Conservation (phyloP, 1,139 yeast genomes). For the Scheffersomyces insectosa region DNA sequence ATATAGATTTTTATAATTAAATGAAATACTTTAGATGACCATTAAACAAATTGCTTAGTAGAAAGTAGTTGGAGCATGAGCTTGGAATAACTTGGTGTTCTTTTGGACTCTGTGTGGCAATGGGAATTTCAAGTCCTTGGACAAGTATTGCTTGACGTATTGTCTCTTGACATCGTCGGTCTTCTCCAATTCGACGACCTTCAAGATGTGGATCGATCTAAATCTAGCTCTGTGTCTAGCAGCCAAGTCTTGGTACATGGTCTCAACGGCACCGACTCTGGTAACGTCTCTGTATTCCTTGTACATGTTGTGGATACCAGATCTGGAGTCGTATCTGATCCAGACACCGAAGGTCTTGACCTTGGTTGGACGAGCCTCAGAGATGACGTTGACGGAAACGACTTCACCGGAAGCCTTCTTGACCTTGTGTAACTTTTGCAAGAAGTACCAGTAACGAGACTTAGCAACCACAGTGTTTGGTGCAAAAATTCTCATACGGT, state of each 20-base stretch:
- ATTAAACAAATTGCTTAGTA: conserved; percentile 51
- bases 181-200: conserved; percentile 98
- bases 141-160: conserved; percentile 95
- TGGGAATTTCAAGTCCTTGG: conserved; percentile 99
- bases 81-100: conserved; percentile 83
- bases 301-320: conserved; percentile 99
- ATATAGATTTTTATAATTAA: conserved; percentile 1
- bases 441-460: conserved; percentile 99
- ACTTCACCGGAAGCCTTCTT: conserved; percentile 99
- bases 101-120: conserved; percentile 99
- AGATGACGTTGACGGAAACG: conserved; percentile 86
- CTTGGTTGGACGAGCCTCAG: conserved; percentile 97
- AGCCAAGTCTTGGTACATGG: conserved; percentile 99
- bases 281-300: conserved; percentile 99
- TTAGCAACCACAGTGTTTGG: conserved; percentile 99
- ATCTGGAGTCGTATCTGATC: conserved; percentile 99
- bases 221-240: conserved; percentile 99
- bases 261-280: conserved; percentile 98
- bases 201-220: conserved; percentile 97
- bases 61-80: conserved; percentile 96
- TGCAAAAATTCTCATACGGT: conserved; percentile 99
- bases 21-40: conserved; percentile 1
- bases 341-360: conserved; percentile 99
- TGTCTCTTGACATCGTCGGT: conserved; percentile 98
- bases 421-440: conserved; percentile 98